Base-by-base conservation (phyloP, 345 rosid species). In the Carallia pectinifolia region DNA sequence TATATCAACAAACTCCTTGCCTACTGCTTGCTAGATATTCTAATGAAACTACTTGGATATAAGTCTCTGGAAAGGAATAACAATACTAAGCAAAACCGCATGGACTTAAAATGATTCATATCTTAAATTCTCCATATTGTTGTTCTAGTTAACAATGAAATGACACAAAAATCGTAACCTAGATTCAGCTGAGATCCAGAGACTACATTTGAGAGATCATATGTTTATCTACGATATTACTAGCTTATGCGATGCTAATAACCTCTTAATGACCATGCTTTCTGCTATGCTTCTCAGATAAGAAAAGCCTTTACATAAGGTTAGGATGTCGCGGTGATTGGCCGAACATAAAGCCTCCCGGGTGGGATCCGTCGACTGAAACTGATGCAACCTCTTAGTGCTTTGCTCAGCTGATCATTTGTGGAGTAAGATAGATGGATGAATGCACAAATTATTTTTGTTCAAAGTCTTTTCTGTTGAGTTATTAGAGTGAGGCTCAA, bases 221-320 rank as follows among this genome's bases (percentile, higher is more conserved):
- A 13, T 16, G 4, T 33, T 27, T 56, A 27, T 3, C 33, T 9
- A 33, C 10, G 3, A 8, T 7, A 19, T 23, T 55, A 27, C 31
- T 56, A 23, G 33, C 27, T 13, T 56, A 13, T 30, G 27, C 23
- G 31, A 10, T 19, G 31, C 6, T 23, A 23, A 56, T 33, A 2
- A 17, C 18, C 19, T n/a, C 34, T 36, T 38, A 23, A 12, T 52
- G 58, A 68, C 52, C 29, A 9, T 29, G 31, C 0, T 19, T 18
- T 52, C 0, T 53, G 23, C 38, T 12, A 5, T 58, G 66, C 38
- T 59, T 62, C 71, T 70, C 71, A 93, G 98, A 84, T 63, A 89
- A 89, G 87, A 93, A 91, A 88, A 89, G 90, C 81, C 83, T 93
- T 27, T 88, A 90, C 80, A 83, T 88, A 82, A 85, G 96, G 79